Evolutionary conservation across 805 yeast species (phyloP).

Genomic region (Nematodospora valgi): DNA sequence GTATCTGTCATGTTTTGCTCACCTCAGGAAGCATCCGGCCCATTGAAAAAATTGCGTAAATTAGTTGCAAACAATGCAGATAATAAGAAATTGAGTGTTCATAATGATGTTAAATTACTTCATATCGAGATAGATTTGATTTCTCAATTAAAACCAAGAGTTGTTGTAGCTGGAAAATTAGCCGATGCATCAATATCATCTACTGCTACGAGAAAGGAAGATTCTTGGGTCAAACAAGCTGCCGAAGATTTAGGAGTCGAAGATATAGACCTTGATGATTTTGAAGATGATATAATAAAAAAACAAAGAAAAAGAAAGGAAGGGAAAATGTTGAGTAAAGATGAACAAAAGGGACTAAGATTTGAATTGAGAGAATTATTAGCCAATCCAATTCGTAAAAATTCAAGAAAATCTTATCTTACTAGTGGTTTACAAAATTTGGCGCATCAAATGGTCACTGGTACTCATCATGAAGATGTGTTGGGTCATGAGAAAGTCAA

Average conservation of each 20-base stretch:
- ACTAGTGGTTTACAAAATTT: conserved; percentile 76
- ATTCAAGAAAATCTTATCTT: conserved; percentile 65
- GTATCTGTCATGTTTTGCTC: conserved; percentile 92
- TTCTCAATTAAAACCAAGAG: conserved; percentile 66
- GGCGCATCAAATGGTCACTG: conserved; percentile 72
- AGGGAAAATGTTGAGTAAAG: conserved; percentile 41
- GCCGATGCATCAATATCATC: conserved; percentile 68
- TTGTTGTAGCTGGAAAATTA: conserved; percentile 63
- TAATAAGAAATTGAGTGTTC: conserved; percentile 27
- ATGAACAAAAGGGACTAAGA: conserved; percentile 44
- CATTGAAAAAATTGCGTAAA: conserved; percentile 70
- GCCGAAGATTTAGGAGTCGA: conserved; percentile 92
- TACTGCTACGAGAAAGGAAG: conserved; percentile 62
- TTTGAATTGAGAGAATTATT: conserved; percentile 54
- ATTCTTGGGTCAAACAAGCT: conserved; percentile 81
- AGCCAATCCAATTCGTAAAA: conserved; percentile 53
- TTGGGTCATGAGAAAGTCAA: conserved; percentile 66
- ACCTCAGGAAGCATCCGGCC: conserved; percentile 90
- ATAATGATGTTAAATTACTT: conserved; percentile 58
- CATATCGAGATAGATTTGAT: conserved; percentile 77
- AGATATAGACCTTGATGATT: conserved; percentile 51
- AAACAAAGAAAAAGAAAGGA: conserved; percentile 55
- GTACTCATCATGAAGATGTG: conserved; percentile 62
- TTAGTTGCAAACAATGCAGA: conserved; percentile 38
- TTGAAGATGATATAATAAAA: conserved; percentile 63